These are phyloP conservation scores for Lentinula sp. DNA, from an alignment of 768 basidiomycete genomes.

Conservation along the genomic window DNA sequence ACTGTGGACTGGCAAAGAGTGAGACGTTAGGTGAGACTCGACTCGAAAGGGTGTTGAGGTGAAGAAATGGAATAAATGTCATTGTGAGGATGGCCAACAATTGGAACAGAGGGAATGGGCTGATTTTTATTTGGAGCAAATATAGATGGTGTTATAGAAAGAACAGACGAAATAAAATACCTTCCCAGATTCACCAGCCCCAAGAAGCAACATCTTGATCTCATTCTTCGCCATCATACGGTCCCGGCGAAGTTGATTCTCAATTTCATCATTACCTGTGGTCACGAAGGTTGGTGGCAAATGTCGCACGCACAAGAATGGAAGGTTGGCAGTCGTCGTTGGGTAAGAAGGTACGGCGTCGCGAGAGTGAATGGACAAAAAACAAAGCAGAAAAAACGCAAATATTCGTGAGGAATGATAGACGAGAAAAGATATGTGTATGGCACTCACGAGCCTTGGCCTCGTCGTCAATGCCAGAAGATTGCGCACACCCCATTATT, in stretches of 20 bases:
- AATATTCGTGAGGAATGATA: not conserved
- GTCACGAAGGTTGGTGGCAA: no score
- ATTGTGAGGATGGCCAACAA: no score
- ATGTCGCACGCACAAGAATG: no score
- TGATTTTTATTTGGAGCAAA: no score
- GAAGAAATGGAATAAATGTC: not conserved
- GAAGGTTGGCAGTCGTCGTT: no score
- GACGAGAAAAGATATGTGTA: not conserved
- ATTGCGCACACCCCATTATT: constrained; percentile 71
- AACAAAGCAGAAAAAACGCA: not conserved
- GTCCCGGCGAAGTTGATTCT: constrained; percentile 87
- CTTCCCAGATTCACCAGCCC: constrained; percentile 97
- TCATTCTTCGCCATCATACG: constrained; percentile 87
- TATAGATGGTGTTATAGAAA: not conserved
- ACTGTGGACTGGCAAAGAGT: constrained; percentile 63
- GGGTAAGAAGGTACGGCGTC: no score
- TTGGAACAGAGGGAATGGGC: no score
- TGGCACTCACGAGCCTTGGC: constrained; percentile 71
- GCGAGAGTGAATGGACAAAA: not conserved
- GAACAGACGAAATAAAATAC: constrained; percentile 26
- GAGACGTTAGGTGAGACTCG: not conserved
- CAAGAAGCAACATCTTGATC: constrained; percentile 93
- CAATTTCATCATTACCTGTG: constrained; percentile 88
- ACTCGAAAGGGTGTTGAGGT: no score
- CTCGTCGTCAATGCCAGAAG: constrained; percentile 66